These are phyloP conservation scores for Xylaria telfairii DNA, from an alignment of 495 filamentous ascomycete genomes.

Conservation along the genomic window DNA sequence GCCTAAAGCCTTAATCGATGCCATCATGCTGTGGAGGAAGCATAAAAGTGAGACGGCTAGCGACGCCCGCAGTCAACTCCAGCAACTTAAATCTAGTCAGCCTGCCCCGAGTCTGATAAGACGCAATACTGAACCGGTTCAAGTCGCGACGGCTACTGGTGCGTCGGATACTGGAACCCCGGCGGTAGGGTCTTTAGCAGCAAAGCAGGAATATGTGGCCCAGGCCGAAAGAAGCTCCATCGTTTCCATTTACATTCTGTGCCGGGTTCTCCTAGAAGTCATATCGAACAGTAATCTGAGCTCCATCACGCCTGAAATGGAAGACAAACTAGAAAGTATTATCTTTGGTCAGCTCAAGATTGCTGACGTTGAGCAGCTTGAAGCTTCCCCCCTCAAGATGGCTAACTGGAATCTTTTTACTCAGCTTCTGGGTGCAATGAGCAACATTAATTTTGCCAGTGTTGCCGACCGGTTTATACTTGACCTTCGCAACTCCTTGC, in stretches of 20 bases:
- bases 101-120: slow-evolving; percentile 45
- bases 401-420: slow-evolving; percentile 95
- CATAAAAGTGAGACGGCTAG: slow-evolving; percentile 87
- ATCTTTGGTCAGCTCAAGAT: slow-evolving; percentile 91
- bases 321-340: slow-evolving; percentile 87
- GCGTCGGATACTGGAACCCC: slow-evolving; percentile 25
- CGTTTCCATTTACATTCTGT: slow-evolving; percentile 93
- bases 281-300: slow-evolving; percentile 85
- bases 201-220: slow-evolving; percentile 70
- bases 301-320: slow-evolving; percentile 84
- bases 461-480: slow-evolving; percentile 80
- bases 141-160: slow-evolving; percentile 36
- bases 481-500: slow-evolving; percentile 79
- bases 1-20: slow-evolving; percentile 94
- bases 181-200: slow-evolving; percentile 50
- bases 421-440: slow-evolving; percentile 92
- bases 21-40: slow-evolving; percentile 97
- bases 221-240: slow-evolving; percentile 86
- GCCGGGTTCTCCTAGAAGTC: slow-evolving; percentile 91
- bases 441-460: slow-evolving; percentile 82
- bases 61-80: slow-evolving; percentile 62
- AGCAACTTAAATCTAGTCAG: slow-evolving; percentile 58
- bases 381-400: slow-evolving; percentile 77
- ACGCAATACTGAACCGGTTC: slow-evolving; percentile 58
- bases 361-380: slow-evolving; percentile 82